Evolutionary conservation across 2,329 filamentous ascomycete species (phyloP).

Genomic region (Fusarium piperis): DNA sequence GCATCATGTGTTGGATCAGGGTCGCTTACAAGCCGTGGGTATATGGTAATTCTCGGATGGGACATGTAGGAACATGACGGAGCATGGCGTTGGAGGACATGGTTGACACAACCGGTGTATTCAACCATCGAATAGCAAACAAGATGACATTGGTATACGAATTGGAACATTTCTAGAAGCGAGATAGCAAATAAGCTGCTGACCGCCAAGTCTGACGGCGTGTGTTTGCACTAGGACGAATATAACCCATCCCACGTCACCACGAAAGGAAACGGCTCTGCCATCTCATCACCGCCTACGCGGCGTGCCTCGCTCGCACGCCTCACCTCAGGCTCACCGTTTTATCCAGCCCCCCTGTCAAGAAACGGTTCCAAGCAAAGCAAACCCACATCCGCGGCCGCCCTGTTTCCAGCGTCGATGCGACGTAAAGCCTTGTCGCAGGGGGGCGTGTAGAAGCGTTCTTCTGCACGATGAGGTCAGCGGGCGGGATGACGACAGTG

Average conservation of each 20-base stretch:
- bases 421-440: not conserved
- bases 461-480: conserved; percentile 45
- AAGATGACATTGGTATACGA: conserved; percentile 1
- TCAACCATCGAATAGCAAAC: not conserved
- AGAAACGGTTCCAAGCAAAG: conserved; percentile 9
- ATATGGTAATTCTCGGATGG: conserved; percentile 20
- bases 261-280: conserved; percentile 2
- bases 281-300: not conserved
- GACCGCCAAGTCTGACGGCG: conserved; percentile 14
- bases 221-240: not conserved
- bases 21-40: not conserved
- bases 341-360: not conserved
- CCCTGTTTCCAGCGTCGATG: conserved; percentile 23
- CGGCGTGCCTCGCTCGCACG: conserved; percentile 9
- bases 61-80: conserved; percentile 8
- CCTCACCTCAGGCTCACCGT: not conserved
- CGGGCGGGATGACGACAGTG: conserved; percentile 41
- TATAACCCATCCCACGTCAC: not conserved
- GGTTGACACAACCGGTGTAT: conserved; percentile 4
- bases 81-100: conserved; percentile 34
- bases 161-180: conserved; percentile 32
- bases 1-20: conserved; percentile 22
- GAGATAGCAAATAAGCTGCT: conserved; percentile 2
- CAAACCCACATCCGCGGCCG: conserved; percentile 25
- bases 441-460: conserved; percentile 1